Conservation (phyloP, 768 basidiomycete species). For the Phallus indusiatus region DNA sequence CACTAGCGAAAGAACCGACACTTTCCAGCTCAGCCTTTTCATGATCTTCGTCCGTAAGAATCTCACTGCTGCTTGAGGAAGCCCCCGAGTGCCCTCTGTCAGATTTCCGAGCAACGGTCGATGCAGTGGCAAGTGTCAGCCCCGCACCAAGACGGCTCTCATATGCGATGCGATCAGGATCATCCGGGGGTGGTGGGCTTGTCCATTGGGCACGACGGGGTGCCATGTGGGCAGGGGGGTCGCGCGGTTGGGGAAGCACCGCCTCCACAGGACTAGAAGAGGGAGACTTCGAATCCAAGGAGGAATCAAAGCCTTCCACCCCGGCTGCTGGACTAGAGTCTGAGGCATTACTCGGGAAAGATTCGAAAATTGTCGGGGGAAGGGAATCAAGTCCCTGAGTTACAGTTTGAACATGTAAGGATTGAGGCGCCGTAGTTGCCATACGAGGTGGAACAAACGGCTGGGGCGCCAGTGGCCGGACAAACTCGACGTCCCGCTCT, state of each 20-base stretch:
- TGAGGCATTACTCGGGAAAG: slow-evolving; percentile 11
- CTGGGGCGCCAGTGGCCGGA: slow-evolving; percentile 38
- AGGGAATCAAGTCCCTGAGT: slow-evolving; percentile 45
- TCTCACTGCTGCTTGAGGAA: slow-evolving; percentile 51
- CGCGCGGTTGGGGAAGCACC: slow-evolving; percentile 18
- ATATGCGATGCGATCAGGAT: slow-evolving; percentile 59
- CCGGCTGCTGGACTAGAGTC: slow-evolving; percentile 22
- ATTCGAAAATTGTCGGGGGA: slow-evolving; percentile 21
- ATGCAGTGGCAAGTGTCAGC: slow-evolving; percentile 58
- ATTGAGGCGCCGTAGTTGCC: slow-evolving; percentile 54
- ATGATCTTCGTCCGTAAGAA: slow-evolving; percentile 48
- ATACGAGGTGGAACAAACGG: slow-evolving; percentile 37
- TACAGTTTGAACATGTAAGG: slow-evolving; percentile 40
- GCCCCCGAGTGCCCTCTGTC: slow-evolving; percentile 33
- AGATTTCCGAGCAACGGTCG: slow-evolving; percentile 48
- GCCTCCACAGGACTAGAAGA: not conserved
- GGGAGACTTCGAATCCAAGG: not conserved
- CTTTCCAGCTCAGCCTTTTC: slow-evolving; percentile 67
- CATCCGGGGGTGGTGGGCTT: slow-evolving; percentile 73
- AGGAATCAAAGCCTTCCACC: slow-evolving; percentile 18
- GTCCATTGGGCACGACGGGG: slow-evolving; percentile 77
- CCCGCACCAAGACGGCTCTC: slow-evolving; percentile 58
- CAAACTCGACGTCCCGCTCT: slow-evolving; percentile 67
- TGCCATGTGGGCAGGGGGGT: slow-evolving; percentile 70
- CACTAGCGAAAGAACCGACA: slow-evolving; percentile 48